Evolutionary conservation across 805 yeast species (phyloP), one percentile per base, ranked within the genome.

Genomic region (Pichia gijzeniarum): DNA sequence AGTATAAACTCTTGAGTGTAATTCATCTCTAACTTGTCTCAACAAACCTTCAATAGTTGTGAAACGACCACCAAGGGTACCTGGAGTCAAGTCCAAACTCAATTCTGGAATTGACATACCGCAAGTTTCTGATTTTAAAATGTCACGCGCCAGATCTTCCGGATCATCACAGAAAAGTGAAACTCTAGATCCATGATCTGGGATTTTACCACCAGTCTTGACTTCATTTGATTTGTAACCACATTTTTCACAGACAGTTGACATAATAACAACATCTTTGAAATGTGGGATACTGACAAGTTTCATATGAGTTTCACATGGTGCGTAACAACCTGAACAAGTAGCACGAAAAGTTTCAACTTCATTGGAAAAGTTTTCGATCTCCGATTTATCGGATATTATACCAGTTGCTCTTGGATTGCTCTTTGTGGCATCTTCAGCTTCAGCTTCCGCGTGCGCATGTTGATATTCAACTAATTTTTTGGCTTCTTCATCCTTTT

Each of bases 191-290:
- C 97, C 99, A 63, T 80, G 74, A 3, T 72, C 83, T 28, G 99
- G 97, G 40, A 93, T 83, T 8, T 84, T 95, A 56, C 99, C 99
- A 48, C 99, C 99, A 5, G 99, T 93, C 69, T 91, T 93, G 53
- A 93, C 99, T 66, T 93, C 99, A 62, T 93, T 93, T 16, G 95
- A 86, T 69, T 87, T 91, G 68, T 85, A 93, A 32, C 98, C 99
- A 69, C 99, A 93, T 51, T 77, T 68, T 28, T 82, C 90, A 69
- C 99, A 93, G 1, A 78, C 81, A 1, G 99, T 93, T 40, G 95
- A 84, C 99, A 93, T 93, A 57, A 93, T 78, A 48, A 93, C 84
- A 35, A 93, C 99, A 54, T 93, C 98, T 68, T 91, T 90, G 76
- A 93, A 93, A 68, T 93, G 98, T 18, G 99, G 99, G 54, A 93